These are phyloP conservation scores for Hygrocybe punicea DNA, from an alignment of 768 basidiomycete genomes.

Conservation along the genomic window DNA sequence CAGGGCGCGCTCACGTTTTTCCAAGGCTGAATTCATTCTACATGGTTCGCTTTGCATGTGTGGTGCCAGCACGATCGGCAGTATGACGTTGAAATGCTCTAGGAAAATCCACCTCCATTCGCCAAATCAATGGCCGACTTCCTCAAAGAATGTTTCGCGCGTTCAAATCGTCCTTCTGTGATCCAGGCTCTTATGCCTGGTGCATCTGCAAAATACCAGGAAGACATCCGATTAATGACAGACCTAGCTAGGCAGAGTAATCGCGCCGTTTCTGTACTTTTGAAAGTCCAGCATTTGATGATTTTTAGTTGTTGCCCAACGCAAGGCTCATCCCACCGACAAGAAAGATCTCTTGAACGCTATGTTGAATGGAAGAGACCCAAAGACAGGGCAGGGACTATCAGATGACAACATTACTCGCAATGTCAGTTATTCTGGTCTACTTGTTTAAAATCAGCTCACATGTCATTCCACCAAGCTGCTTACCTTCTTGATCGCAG, in stretches of 20 bases:
- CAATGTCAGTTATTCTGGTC: slow-evolving; percentile 31
- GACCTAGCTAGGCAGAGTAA: slow-evolving; percentile 41
- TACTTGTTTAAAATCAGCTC: neutral
- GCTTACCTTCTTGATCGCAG: slow-evolving; percentile 50
- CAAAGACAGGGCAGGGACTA: slow-evolving; percentile 42
- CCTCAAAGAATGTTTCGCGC: slow-evolving; percentile 37
- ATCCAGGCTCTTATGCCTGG: slow-evolving; percentile 35
- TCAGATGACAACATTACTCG: slow-evolving; percentile 41
- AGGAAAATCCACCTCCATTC: slow-evolving; percentile 39
- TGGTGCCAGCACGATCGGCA: neutral
- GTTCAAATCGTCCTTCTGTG: slow-evolving; percentile 35
- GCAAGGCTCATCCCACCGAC: slow-evolving; percentile 36
- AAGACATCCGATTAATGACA: slow-evolving; percentile 41
- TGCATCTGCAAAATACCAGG: slow-evolving; percentile 38
- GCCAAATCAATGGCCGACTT: slow-evolving; percentile 41
- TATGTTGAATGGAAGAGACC: slow-evolving; percentile 46
- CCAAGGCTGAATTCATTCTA: slow-evolving; percentile 48
- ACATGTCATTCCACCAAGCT: slow-evolving; percentile 24
- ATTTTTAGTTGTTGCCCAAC: slow-evolving; percentile 36
- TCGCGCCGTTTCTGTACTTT: slow-evolving; percentile 8
- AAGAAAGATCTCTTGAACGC: slow-evolving; percentile 44
- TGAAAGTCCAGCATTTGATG: neutral
- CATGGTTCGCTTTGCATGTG: slow-evolving; percentile 16
- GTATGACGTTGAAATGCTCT: neutral
- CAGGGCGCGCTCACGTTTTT: slow-evolving; percentile 1